Evolutionary conservation across 495 filamentous ascomycete species (phyloP).

Genomic region (Schizothecium vesticola): DNA sequence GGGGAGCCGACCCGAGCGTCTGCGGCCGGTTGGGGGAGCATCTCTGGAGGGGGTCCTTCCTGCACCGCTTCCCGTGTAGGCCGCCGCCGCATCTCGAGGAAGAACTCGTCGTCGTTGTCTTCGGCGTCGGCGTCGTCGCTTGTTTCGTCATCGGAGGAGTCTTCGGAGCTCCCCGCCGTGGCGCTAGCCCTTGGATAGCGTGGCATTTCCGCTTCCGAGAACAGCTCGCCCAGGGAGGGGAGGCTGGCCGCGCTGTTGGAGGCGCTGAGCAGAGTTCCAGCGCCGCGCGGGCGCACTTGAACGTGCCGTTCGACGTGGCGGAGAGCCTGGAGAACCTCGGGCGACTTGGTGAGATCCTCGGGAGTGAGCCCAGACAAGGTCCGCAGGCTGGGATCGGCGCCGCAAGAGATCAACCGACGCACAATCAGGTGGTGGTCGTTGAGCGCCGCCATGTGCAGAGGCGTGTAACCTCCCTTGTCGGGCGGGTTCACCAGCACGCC

Average conservation of each 20-base stretch:
- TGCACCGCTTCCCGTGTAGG: constrained; percentile 5
- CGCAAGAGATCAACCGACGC: constrained; percentile 63
- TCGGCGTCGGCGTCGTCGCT: constrained; percentile 23
- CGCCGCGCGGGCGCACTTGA: constrained; percentile 48
- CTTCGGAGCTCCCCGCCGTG: constrained; percentile 17
- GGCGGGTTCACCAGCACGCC: constrained; percentile 48
- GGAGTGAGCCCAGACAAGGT: constrained; percentile 68
- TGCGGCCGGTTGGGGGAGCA: constrained; percentile 24
- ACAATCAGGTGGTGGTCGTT: constrained; percentile 71
- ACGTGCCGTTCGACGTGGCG: constrained; percentile 49
- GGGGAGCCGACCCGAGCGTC: constrained; percentile 45
- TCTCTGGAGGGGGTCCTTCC: constrained; percentile 18
- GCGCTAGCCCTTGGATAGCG: constrained; percentile 34
- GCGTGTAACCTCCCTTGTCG: constrained; percentile 76
- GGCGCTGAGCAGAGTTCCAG: constrained; percentile 47
- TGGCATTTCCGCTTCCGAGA: constrained; percentile 39
- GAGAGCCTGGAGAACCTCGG: constrained; percentile 49
- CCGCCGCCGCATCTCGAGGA: constrained; percentile 34
- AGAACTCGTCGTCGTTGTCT: constrained; percentile 31
- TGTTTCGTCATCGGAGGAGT: constrained; percentile 33
- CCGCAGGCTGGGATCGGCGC: constrained; percentile 65
- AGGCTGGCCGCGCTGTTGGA: constrained; percentile 62
- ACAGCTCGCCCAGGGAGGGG: constrained; percentile 53
- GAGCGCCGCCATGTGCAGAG: constrained; percentile 80
- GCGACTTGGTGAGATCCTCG: constrained; percentile 64